Evolutionary conservation across 2,329 filamentous ascomycete species (phyloP).

Genomic region (Alternaria longipes): DNA sequence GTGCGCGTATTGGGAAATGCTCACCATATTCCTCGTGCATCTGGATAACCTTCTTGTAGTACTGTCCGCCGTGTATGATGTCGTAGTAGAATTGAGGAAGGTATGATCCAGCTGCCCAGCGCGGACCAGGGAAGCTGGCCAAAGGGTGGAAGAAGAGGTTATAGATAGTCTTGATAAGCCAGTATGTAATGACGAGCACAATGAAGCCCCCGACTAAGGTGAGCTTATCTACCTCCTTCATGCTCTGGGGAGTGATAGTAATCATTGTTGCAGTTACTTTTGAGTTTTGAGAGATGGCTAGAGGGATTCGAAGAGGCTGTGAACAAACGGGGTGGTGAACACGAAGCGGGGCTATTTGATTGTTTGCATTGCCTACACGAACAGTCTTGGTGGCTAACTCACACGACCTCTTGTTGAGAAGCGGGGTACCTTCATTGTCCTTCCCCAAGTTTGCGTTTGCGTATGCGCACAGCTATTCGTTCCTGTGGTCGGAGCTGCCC

Average conservation of each 20-base stretch:
- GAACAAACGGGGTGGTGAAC: neutral
- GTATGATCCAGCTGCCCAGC: slow-evolving; percentile 19
- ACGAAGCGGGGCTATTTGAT: neutral
- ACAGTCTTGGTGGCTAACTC: neutral
- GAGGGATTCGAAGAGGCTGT: neutral
- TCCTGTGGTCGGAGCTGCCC: slow-evolving; percentile 33
- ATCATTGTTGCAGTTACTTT: neutral
- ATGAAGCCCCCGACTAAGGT: neutral
- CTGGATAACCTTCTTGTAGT: slow-evolving; percentile 45
- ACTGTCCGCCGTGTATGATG: slow-evolving; percentile 30
- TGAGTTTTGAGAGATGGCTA: neutral
- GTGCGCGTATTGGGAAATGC: neutral
- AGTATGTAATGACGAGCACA: slow-evolving; percentile 4
- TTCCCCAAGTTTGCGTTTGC: slow-evolving; percentile 26
- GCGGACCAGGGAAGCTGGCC: slow-evolving; percentile 19
- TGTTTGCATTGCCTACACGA: neutral
- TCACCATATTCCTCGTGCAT: slow-evolving; percentile 40
- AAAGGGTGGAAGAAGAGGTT: slow-evolving; percentile 22
- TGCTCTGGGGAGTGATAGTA: neutral
- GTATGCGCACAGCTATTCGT: slow-evolving; percentile 34
- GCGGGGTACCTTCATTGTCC: neutral
- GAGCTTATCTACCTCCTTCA: neutral
- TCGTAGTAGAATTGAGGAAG: slow-evolving; percentile 23
- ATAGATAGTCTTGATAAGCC: slow-evolving; percentile 13
- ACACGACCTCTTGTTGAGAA: neutral